Evolutionary conservation across 306 rosid genomes (phyloP), one percentile per base, ranked within the genome.

Genomic region (Biancaea sappan): DNA sequence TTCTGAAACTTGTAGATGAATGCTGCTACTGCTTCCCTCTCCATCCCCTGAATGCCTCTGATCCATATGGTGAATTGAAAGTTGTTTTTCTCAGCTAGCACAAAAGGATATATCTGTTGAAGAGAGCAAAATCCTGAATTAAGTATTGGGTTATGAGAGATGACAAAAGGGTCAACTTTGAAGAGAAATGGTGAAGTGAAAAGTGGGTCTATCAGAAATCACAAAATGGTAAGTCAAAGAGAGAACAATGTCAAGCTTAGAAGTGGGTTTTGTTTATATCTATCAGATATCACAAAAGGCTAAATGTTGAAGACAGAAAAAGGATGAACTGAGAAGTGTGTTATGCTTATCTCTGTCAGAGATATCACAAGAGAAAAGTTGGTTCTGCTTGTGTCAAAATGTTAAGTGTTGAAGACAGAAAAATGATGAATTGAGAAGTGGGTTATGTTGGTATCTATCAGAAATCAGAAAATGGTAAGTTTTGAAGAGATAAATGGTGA

Each of bases 1-100:
- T 40, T 80, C 87, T 24, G 77, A 74, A 37, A 91, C 80, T 70
- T 84, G 83, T 69, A 93, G 32, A 70, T 43, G 82, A 75, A 88
- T 31, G 78, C 84, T 81, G 48, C 80, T n/a, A n/a, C n/a, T 37
- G 78, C 83, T 82, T 52, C 83, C 81, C 1, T 79, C 88, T 18
- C 47, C 85, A 22, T 77, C 85, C 11, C 43, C 77, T 34, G 88
- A 84, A 57, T 37, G 51, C 66, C 46, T 52, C 47, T 35, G 81
- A 82, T 74, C 90, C 94, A 90, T 94, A 19, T n/a, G 60, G 25
- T 58, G 22, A 8, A 8, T 8, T 43, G 19, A 28, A 56, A 14
- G 4, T 75, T 54, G 26, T 37, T 40, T 22, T 22, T 57, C 16
- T 73, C 8, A 29, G 58, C 31, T 48, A 41, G 15, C 24, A 29